Percentiles rank a stretch among this genome's conserved stretches.
Evolutionary conservation across 805 yeast genomes (phyloP).

Genomic region (Candida xyloterini): DNA sequence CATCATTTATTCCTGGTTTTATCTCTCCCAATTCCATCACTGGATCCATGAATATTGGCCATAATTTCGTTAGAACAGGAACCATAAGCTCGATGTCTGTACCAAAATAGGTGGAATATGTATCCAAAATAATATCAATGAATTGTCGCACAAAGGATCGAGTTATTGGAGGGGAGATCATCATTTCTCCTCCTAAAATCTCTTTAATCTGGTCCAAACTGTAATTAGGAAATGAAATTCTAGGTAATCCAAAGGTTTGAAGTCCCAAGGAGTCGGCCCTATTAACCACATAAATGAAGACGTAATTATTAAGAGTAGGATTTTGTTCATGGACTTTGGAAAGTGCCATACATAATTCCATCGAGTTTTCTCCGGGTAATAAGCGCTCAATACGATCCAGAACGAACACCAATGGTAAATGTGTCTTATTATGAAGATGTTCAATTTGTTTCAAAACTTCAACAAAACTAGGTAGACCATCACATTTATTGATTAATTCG

Average conservation of each 20-base stretch:
- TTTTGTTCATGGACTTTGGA: conserved; percentile 43
- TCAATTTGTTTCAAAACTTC: conserved; percentile 39
- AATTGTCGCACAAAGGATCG: conserved; percentile 32
- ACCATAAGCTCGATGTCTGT: conserved; percentile 38
- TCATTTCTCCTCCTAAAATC: conserved; percentile 30
- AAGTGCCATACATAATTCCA: conserved; percentile 40
- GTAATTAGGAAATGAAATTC: conserved; percentile 39
- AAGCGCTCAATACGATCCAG: conserved; percentile 44
- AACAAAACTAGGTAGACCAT: conserved; percentile 39
- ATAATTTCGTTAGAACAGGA: conserved; percentile 27
- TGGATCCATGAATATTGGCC: conserved; percentile 33
- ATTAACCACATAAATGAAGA: conserved; percentile 40
- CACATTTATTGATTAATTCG: conserved; percentile 34
- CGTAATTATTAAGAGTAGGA: conserved; percentile 29
- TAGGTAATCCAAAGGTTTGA: conserved; percentile 40
- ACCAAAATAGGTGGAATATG: conserved; percentile 45
- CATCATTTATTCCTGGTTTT: conserved; percentile 26
- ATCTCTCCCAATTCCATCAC: conserved; percentile 19
- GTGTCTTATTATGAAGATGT: conserved; percentile 4
- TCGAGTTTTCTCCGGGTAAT: conserved; percentile 33
- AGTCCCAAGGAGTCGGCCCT: conserved; percentile 38
- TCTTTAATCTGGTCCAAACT: conserved; percentile 34
- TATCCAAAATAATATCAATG: conserved; percentile 43
- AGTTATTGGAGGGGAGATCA: conserved; percentile 10
- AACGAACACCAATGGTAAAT: conserved; percentile 41